Percentiles rank a stretch among this genome's conserved stretches.
Evolutionary conservation across 805 yeast species (phyloP).

Genomic region (Yarrowia sp.): DNA sequence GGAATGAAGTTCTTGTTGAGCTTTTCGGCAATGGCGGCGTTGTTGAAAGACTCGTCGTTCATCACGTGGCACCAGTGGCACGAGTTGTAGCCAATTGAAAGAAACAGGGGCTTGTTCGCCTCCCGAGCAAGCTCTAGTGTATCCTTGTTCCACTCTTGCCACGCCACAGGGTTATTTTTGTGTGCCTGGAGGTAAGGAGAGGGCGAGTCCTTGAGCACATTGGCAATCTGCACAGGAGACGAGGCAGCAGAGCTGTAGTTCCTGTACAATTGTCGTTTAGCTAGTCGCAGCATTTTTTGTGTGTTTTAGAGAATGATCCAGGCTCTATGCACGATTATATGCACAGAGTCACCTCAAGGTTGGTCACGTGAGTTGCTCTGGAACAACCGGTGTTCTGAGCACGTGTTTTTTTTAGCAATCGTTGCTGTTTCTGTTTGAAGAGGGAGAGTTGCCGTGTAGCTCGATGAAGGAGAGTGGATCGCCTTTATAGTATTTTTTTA

Average conservation of each 20-base stretch:
- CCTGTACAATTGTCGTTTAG: slow-evolving; percentile 7
- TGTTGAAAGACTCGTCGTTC: slow-evolving; percentile 39
- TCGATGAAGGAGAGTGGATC: too few relatives aligned
- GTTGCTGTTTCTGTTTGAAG: too few relatives aligned
- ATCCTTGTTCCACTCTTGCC: slow-evolving; percentile 42
- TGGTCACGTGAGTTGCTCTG: slow-evolving; percentile 20
- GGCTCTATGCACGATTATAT: slow-evolving; percentile 18
- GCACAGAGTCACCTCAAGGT: not conserved
- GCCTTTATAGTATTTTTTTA: too few relatives aligned
- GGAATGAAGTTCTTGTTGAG: slow-evolving; percentile 40
- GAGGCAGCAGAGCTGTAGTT: slow-evolving; percentile 1
- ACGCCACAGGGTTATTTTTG: slow-evolving; percentile 39
- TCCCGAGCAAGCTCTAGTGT: slow-evolving; percentile 37
- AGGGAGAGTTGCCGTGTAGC: too few relatives aligned
- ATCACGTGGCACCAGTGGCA: slow-evolving; percentile 44
- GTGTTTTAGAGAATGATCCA: not conserved
- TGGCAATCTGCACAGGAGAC: not conserved
- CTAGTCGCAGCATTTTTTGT: not conserved
- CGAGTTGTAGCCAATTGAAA: slow-evolving; percentile 42
- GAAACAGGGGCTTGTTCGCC: slow-evolving; percentile 40
- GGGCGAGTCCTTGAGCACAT: slow-evolving; percentile 14
- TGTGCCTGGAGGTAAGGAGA: slow-evolving; percentile 37
- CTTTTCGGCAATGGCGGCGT: slow-evolving; percentile 34
- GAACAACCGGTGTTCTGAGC: not conserved
- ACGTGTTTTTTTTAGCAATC: too few relatives aligned